Base-by-base conservation (phyloP, 2,329 filamentous ascomycete genomes). In the Xylariaceae sp. region DNA sequence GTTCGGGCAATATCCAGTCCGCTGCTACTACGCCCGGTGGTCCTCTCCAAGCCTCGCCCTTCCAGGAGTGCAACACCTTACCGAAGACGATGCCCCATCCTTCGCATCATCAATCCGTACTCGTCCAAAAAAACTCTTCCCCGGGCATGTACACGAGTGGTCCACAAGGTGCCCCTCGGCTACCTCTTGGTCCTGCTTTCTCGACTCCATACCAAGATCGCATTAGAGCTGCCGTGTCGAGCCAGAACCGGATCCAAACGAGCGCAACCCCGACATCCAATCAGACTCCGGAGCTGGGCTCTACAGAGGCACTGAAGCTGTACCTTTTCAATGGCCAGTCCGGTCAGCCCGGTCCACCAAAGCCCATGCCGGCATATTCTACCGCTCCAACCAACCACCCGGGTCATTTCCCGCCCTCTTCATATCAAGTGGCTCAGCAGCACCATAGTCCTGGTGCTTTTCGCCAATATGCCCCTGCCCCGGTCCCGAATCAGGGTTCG, bases 91-190 rank as follows among this genome's bases (percentile, higher is more conserved):
- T 60, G 71, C 74, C 63, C 66, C 73, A 59, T 66, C 73, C 63
- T 57, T 69, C 68, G 45, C 66, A 65, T 35, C 61, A 67, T 37
- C 61, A 68, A 34, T 66, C 69, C 3, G 52, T 76, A 34, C 73
- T 75, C 41, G 75, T 41, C 7, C 65, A 76, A 45, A 79, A 79
- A 60, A 75, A 73, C 48, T 75, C 78, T 2, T 73, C 80, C 35
- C 79, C 80, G 55, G 82, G 81, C 23, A 81, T 89, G 35, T 89
- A 91, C 61, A 73, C 84, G 6, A 80, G 86, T 62, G 90, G 95
- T 69, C 76, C 92, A 51, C 85, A 90, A 64, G 81, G 82, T 23
- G 80, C 78, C 15, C 78, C 79, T 17, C 77, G 78, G 49, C 78
- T 76, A 51, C 76, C 79, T 35, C 82, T 86, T 65, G 88, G 82